phyloP scores from a whole-genome alignment of 2,329 filamentous ascomycete genomes.

The Cladophialophora exuberans region DNA sequence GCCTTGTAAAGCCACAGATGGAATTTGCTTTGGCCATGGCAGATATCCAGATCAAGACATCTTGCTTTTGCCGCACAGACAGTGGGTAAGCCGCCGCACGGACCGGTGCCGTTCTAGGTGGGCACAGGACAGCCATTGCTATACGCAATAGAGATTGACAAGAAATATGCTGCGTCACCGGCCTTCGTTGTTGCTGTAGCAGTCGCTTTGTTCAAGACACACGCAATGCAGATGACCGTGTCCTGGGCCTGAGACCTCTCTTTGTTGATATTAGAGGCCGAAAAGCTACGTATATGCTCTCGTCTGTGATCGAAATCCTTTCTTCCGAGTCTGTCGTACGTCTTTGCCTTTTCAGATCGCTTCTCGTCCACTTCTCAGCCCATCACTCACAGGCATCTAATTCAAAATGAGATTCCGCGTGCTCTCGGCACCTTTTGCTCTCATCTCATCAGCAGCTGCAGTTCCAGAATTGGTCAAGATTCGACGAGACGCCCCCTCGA shows the following conservation, averaged over 20 bases:
- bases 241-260: too few relatives aligned
- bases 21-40: constrained; percentile 58
- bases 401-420: neutral
- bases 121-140: neutral
- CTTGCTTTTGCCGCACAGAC: constrained; percentile 58
- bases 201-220: too few relatives aligned
- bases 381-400: neutral
- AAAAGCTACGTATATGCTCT: too few relatives aligned
- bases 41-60: constrained; percentile 62
- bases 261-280: too few relatives aligned
- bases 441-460: neutral
- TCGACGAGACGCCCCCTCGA: neutral
- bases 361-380: neutral
- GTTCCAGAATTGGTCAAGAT: neutral
- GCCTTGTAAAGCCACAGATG: constrained; percentile 54
- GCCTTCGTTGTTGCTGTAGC: too few relatives aligned
- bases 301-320: too few relatives aligned
- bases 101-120: neutral
- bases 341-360: too few relatives aligned
- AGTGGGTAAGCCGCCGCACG: neutral
- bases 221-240: too few relatives aligned
- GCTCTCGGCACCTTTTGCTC: neutral
- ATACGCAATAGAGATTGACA: too few relatives aligned
- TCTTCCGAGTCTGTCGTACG: too few relatives aligned
- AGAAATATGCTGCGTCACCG: too few relatives aligned